Base-by-base conservation (phyloP, 768 basidiomycete species). In the Nevesoporus exiguus region DNA sequence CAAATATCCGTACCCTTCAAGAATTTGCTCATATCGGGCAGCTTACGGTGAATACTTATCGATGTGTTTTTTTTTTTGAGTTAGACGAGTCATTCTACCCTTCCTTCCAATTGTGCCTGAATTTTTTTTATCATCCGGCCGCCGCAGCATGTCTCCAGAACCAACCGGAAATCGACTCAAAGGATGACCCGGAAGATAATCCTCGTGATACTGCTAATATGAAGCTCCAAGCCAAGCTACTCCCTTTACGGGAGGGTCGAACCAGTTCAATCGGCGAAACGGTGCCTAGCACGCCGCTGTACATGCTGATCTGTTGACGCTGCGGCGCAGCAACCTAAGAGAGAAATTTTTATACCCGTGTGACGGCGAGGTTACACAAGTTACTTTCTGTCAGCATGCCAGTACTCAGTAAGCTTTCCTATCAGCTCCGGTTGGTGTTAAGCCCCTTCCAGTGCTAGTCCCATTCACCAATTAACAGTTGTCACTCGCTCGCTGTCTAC, bases 251-350 rank as follows among this genome's bases (percentile, higher is more conserved):
- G 6, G 34, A 24, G 14, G 19, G 31, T 40, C 36, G 50, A 60
- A 40, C 54, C 41, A 17, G 59, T 52, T 49, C 44, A 11, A 21
- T 36, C 8, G 33, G 42, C 41, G 29, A 48, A 52, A 43, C 36
- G 27, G 33, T 13, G n/a, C 19, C 21, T 10, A 42, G 9, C 3
- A 33, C 25, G 7, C 14, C 24, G 37, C n/a, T 39, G 36, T 39
- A 19, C 34, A 36, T 15, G 14, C 34, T 14, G 14, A 11, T 33
- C 33, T 39, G 37, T 39, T 39, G 37, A 39, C 19, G 37, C 21
- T 13, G 40, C 40, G 7, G 21, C 43, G 22, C 43, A 29, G 30
- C 19, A 43, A 27, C 25, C 15, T 7, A n/a, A 10, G 21, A 10
- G 34, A 44, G 30, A n/a, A 46, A 19, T 7, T 45, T 27, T 43